These are phyloP conservation scores for Penicillium maclennaniae DNA, from an alignment of 495 filamentous ascomycete genomes.

Conservation along the genomic window DNA sequence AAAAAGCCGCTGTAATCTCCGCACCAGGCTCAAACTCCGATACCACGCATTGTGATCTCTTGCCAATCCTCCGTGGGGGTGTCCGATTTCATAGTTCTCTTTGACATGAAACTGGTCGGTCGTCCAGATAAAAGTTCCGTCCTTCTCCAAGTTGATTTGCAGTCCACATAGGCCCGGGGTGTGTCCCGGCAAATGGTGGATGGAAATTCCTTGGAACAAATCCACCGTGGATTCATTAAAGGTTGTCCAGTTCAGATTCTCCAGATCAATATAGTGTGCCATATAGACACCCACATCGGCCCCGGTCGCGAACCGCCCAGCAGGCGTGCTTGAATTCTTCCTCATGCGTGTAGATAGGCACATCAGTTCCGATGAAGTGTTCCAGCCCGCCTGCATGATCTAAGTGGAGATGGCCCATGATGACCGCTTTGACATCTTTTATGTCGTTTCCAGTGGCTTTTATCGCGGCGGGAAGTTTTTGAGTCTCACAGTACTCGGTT, in stretches of 20 bases:
- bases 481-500: constrained; percentile 34
- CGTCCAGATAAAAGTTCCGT: neutral
- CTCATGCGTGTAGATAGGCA: constrained; percentile 53
- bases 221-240: constrained; percentile 31
- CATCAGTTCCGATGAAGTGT: constrained; percentile 42
- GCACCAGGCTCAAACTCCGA: constrained; percentile 37
- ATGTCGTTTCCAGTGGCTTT: constrained; percentile 45
- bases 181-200: constrained; percentile 40
- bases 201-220: constrained; percentile 33
- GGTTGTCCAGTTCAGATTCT: constrained; percentile 33
- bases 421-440: constrained; percentile 49
- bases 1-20: constrained; percentile 31
- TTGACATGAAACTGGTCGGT: neutral
- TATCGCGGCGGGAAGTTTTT: constrained; percentile 46
- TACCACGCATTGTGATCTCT: constrained; percentile 43
- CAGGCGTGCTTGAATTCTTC: constrained; percentile 48
- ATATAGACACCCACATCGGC: constrained; percentile 45
- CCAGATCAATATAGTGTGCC: constrained; percentile 33
- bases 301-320: constrained; percentile 41
- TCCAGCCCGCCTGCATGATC: constrained; percentile 55
- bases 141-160: neutral
- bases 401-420: constrained; percentile 52
- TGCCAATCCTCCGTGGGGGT: constrained; percentile 42
- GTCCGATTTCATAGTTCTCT: constrained; percentile 17
- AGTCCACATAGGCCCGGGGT: constrained; percentile 37